These are phyloP conservation scores for Chlamydomonas eustigma DNA, from an alignment of 139 green algal genomes.

Conservation along the genomic window DNA sequence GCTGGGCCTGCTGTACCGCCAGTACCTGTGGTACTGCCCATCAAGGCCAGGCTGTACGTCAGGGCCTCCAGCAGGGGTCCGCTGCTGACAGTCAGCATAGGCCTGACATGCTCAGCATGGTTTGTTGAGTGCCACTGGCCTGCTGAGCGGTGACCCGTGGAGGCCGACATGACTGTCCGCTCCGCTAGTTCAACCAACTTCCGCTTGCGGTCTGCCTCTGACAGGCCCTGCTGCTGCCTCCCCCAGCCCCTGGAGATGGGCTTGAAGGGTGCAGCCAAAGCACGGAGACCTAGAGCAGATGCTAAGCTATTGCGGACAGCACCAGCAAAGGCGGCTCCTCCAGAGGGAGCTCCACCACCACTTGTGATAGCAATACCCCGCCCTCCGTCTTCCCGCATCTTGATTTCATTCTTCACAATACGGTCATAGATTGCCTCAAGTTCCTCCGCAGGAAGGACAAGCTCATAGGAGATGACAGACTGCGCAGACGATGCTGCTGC, in stretches of 20 bases:
- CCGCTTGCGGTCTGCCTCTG: conserved; percentile 37
- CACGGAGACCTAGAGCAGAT: conserved; percentile 54
- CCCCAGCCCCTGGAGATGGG: conserved; percentile 10
- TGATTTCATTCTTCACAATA: conserved; percentile 50
- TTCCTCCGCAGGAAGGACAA: conserved; percentile 63
- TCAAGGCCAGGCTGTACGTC: conserved; percentile 4
- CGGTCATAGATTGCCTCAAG: conserved; percentile 77
- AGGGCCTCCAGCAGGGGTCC: not conserved
- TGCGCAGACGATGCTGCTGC: conserved; percentile 7
- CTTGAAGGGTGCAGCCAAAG: conserved; percentile 43
- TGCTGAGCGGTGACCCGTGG: conserved; percentile 23
- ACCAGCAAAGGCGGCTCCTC: conserved; percentile 4
- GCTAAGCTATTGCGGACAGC: conserved; percentile 50
- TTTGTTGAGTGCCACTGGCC: conserved; percentile 65
- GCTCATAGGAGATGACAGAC: conserved; percentile 14
- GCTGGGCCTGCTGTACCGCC: conserved; percentile 48
- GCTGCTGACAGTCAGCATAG: conserved; percentile 76
- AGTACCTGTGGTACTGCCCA: conserved; percentile 14
- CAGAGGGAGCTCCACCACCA: not conserved
- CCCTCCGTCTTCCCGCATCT: not conserved
- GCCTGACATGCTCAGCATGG: conserved; percentile 72
- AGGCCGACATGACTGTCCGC: conserved; percentile 18
- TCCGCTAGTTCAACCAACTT: conserved; percentile 44
- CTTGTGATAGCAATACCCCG: not conserved
- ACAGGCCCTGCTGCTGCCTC: conserved; percentile 15